Base-by-base conservation (phyloP, 768 basidiomycete genomes). In the Mycena vitilis region DNA sequence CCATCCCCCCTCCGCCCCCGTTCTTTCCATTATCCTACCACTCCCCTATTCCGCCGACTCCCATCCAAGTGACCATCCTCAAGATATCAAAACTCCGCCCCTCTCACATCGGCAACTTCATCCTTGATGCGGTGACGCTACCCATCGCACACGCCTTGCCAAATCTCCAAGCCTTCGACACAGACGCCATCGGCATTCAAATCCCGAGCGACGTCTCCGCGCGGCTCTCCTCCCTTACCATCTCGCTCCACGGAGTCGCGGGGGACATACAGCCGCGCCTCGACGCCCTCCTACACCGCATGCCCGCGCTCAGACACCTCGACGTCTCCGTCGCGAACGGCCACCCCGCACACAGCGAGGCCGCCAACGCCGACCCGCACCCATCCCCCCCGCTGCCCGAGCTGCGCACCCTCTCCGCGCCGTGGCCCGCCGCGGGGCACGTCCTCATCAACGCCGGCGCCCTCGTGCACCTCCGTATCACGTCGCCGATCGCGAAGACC, bases 251-350 rank as follows among this genome's bases (percentile, higher is more conserved):
- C 30, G 37, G 45, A 23, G 12, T 20, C 23, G 5, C 34, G 8
- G 48, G 59, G 38, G 68, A 69, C 68, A 65, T 69, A 20, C 68
- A 69, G 47, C 40, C 52, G 34, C 58, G 63, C 18, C 63, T 69
- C 59, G 63, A 49, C 42, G n/a, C 16, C 23, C 22, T 69, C 18
- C 53, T 69, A 20, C 51, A 36, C 5, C 68, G 58, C 40, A 60
- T 61, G 53, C 63, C 68, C 10, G 20, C 30, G 2, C 59, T 69
- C 18, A 25, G 11, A 0, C 42, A 65, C 34, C 59, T 69, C 7
- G 30, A 54, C 53, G 48, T 69, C 9, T 44, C 57, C 30, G n/a
- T 60, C n/a, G 20, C 37, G 34, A 30, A 13, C n/a, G 30, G 52
- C 42, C 40, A 44, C 42, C 30, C 30, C 16, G 13, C 34, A 13